Conservation (phyloP, 352 stramenopile species). For the Phytophthora uliginosa region DNA sequence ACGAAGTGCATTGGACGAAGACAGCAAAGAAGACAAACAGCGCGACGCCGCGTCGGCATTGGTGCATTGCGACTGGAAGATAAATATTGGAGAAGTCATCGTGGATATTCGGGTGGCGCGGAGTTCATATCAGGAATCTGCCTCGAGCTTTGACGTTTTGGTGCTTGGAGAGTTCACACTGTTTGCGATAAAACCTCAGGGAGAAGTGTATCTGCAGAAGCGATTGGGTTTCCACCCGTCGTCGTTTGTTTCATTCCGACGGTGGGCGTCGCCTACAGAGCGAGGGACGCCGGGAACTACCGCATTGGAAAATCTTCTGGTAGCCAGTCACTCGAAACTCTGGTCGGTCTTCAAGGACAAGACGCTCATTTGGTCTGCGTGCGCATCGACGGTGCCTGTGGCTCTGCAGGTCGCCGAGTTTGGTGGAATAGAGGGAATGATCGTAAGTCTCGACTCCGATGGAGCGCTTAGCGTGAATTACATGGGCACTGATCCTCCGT, state of each 20-base stretch:
- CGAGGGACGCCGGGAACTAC: constrained; percentile 12
- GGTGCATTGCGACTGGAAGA: constrained; percentile 75
- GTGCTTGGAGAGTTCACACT: constrained; percentile 87
- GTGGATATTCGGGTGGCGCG: constrained; percentile 69
- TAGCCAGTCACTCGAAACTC: constrained; percentile 79
- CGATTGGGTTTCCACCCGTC: constrained; percentile 79
- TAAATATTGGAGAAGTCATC: constrained; percentile 72
- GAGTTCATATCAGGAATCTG: constrained; percentile 56
- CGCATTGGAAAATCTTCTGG: constrained; percentile 77
- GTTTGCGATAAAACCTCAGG: constrained; percentile 81
- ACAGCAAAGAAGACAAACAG: constrained; percentile 40
- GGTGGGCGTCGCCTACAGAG: constrained; percentile 29
- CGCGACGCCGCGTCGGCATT: constrained; percentile 27
- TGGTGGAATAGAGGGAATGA: constrained; percentile 80
- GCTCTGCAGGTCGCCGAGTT: constrained; percentile 76
- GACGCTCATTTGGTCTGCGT: constrained; percentile 84
- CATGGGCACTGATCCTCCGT: constrained; percentile 91
- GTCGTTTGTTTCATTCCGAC: constrained; percentile 65
- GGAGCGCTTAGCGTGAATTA: constrained; percentile 87
- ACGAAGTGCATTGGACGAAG: constrained; percentile 51
- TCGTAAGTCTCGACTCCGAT: constrained; percentile 83
- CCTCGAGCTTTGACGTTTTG: constrained; percentile 83
- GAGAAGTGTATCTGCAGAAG: constrained; percentile 85
- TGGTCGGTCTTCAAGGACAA: constrained; percentile 87
- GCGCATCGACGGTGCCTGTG: constrained; percentile 63